phyloP scores from a whole-genome alignment of 768 basidiomycete species.

The Rhizopogon roseolus region DNA sequence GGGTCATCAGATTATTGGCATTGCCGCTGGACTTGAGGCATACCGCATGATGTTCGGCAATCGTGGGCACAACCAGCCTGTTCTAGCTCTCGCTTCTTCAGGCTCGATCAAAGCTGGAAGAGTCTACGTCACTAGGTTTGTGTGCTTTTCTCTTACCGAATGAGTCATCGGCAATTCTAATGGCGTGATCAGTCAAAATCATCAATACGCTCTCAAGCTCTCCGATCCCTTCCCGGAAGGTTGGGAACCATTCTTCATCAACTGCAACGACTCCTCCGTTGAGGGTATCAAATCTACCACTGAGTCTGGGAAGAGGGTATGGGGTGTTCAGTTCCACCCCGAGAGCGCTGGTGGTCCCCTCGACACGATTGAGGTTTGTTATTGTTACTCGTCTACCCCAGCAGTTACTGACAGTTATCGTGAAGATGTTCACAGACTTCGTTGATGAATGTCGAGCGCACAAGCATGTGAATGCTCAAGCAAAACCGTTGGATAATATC shows the following conservation, averaged over 20 bases:
- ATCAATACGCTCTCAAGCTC: slow-evolving; percentile 94
- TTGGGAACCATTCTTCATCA: slow-evolving; percentile 99
- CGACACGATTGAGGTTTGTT: slow-evolving; percentile 89
- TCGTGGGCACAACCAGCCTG: slow-evolving; percentile 98
- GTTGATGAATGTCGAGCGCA: slow-evolving; percentile 70
- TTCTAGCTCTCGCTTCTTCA: slow-evolving; percentile 87
- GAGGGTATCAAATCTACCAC: slow-evolving; percentile 96
- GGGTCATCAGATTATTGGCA: slow-evolving; percentile 97
- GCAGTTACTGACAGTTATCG: neutral
- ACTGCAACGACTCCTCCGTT: slow-evolving; percentile 98
- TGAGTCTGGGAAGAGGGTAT: slow-evolving; percentile 85
- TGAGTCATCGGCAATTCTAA: neutral
- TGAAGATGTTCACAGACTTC: slow-evolving; percentile 92
- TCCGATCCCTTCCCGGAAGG: slow-evolving; percentile 94
- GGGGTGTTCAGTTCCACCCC: slow-evolving; percentile 99
- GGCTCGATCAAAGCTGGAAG: slow-evolving; percentile 94
- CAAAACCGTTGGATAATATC: slow-evolving; percentile 10
- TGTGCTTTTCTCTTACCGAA: neutral
- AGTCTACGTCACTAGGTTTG: slow-evolving; percentile 91
- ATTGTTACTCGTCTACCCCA: too few relatives aligned
- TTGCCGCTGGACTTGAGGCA: slow-evolving; percentile 94
- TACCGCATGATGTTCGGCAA: slow-evolving; percentile 99
- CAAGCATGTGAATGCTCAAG: slow-evolving; percentile 32
- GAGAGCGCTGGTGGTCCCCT: slow-evolving; percentile 98
- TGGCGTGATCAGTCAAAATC: slow-evolving; percentile 68